Evolutionary conservation across 306 rosid genomes (phyloP).

Genomic region (Erythrophleum fordii): DNA sequence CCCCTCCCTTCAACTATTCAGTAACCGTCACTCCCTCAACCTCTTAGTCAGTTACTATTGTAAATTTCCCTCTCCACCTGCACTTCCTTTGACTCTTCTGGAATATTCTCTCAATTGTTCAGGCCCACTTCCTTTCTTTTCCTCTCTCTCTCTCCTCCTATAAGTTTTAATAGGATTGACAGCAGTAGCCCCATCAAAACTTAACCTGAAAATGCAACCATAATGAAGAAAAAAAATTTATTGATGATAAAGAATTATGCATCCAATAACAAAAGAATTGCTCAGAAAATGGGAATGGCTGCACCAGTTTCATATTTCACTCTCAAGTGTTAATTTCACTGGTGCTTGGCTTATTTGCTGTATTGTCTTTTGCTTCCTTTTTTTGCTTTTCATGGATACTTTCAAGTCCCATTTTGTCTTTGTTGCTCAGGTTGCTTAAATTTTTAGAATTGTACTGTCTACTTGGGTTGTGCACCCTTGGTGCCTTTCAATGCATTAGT

Average conservation of each 20-base stretch:
- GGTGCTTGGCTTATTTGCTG: not conserved
- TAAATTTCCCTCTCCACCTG: too few relatives aligned
- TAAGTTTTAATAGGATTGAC: too few relatives aligned
- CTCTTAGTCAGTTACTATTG: too few relatives aligned
- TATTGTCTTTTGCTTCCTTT: constrained; percentile 24
- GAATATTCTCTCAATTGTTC: too few relatives aligned
- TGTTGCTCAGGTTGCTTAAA: constrained; percentile 11
- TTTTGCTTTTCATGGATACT: not conserved
- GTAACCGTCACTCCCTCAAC: too few relatives aligned
- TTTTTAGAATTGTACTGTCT: constrained; percentile 6
- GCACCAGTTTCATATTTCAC: constrained; percentile 13
- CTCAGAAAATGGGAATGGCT: constrained; percentile 18
- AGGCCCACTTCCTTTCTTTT: too few relatives aligned
- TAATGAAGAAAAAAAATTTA: constrained; percentile 5
- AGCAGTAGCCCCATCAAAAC: too few relatives aligned
- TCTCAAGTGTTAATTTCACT: constrained; percentile 25
- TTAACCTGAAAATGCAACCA: constrained; percentile 31
- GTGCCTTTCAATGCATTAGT: constrained; percentile 22
- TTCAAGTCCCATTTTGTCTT: constrained; percentile 10
- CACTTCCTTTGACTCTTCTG: too few relatives aligned
- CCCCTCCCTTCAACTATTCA: too few relatives aligned
- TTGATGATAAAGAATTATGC: constrained; percentile 19
- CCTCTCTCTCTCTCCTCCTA: too few relatives aligned
- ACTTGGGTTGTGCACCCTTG: not conserved
- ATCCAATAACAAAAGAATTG: not conserved